Evolutionary conservation across 192 early-diverging fungal species (phyloP), one percentile per base, ranked within the genome.

Genomic region (Obelidium mucronatum): DNA sequence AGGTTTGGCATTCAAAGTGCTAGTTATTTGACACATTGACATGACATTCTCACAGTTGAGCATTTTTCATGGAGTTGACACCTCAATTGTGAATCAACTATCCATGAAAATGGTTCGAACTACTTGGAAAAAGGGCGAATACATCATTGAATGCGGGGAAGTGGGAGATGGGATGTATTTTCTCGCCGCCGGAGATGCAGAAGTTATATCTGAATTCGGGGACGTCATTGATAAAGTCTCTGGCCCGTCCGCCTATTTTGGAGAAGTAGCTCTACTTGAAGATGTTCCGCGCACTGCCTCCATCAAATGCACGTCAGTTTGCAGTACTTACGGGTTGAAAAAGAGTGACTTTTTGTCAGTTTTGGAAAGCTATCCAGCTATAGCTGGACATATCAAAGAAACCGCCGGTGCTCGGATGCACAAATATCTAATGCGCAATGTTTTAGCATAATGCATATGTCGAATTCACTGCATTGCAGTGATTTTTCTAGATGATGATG

Each of bases 251-350:
- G 71, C 82, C 33, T 89, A 69, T 56, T 89, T 89, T 78, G 88
- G 88, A 33, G 88, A 89, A 76, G 88, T 89, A 0, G 81, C 87
- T 30, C 60, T 90, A 8, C 73, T 89, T 1, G 78, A 87, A 64
- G 42, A 87, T 37, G 86, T 87, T 6, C 84, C 86, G 19, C 67
- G 86, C 31, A 87, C 82, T 17, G 86, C 84, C 24, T 74, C 80
- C 11, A 67, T 87, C 28, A 72, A 73, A 54, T 81, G 82, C 40
- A 58, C 15, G 1, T 67, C 73, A 34, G 61, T 40, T 5, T 87
- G 86, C 67, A 84, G 81, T 13, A 78, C 79, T 0, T 86, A 76
- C 59, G 78, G 64, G 30, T 61, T 87, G 36, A 68, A 63, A 19
- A 79, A 80, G 70, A 58, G 77, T 6, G 78, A 82, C 62, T 75